These are phyloP conservation scores for Miscanthus lutarioriparius DNA, from an alignment of 176 grass and related monocot genomes.

Conservation along the genomic window DNA sequence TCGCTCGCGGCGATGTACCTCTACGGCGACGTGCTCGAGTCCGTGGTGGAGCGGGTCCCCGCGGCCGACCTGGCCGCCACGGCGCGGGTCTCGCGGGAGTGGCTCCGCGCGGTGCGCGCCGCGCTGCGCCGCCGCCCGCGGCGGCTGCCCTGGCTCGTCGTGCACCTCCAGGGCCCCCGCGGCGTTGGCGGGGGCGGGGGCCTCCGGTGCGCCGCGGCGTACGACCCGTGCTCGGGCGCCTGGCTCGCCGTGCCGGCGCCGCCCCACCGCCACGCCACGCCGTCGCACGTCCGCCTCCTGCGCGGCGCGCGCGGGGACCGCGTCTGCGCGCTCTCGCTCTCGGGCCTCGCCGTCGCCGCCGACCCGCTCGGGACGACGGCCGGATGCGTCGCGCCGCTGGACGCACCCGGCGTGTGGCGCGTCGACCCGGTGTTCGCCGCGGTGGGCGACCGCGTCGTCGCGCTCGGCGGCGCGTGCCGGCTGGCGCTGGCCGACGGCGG, in stretches of 20 bases:
- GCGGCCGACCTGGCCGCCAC: constrained; percentile 61
- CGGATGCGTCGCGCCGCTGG: constrained; percentile 31
- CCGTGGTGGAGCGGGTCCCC: constrained; percentile 56
- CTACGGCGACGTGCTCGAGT: constrained; percentile 80
- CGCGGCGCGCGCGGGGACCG: constrained; percentile 40
- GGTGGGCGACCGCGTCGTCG: constrained; percentile 60
- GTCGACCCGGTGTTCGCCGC: constrained; percentile 67
- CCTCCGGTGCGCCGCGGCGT: constrained; percentile 31
- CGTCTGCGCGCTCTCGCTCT: constrained; percentile 47
- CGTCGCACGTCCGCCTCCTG: constrained; percentile 41
- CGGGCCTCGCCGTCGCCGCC: constrained; percentile 39
- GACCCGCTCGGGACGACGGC: constrained; percentile 54
- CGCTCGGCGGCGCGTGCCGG: constrained; percentile 66
- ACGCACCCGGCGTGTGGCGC: constrained; percentile 61
- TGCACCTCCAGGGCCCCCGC: constrained; percentile 42
- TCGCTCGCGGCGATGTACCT: constrained; percentile 43
- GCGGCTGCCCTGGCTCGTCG: constrained; percentile 67
- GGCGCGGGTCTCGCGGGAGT: constrained; percentile 69
- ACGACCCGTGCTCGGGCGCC: constrained; percentile 57
- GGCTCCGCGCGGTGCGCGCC: constrained; percentile 66
- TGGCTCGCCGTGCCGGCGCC: constrained; percentile 46
- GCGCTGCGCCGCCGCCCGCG: constrained; percentile 52
- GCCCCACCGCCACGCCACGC: constrained; percentile 27
- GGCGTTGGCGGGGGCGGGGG: background rate
- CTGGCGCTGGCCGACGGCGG: constrained; percentile 62